A percentile compares a stretch with the other conserved stretches of the same genome.
phyloP scores from a whole-genome alignment of 345 rosid genomes.

The Psidium guajava region DNA sequence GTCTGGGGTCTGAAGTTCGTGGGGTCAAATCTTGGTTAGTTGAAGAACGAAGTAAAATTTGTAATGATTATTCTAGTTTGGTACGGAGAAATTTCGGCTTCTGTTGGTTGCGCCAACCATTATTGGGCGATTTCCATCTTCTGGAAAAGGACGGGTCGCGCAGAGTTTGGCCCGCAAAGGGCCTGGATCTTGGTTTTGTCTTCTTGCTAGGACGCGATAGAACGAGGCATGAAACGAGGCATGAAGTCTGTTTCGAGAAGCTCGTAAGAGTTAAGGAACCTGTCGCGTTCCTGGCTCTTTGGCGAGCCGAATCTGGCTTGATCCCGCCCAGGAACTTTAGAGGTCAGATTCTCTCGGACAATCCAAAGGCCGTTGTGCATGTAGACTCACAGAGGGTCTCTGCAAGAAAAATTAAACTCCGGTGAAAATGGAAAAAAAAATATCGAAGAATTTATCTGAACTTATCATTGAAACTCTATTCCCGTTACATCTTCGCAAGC shows the following conservation, averaged over 20 bases:
- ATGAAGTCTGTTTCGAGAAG: neutral
- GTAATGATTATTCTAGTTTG: neutral
- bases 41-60: neutral
- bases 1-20: neutral
- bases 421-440: too few relatives aligned
- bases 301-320: neutral
- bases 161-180: neutral
- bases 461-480: too few relatives aligned
- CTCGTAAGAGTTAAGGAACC: neutral
- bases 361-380: too few relatives aligned
- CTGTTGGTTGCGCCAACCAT: neutral
- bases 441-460: too few relatives aligned
- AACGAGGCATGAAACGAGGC: neutral
- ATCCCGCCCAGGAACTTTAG: too few relatives aligned
- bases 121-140: neutral
- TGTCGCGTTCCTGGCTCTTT: neutral
- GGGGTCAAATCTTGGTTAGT: neutral
- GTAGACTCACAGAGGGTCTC: too few relatives aligned
- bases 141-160: neutral
- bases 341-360: too few relatives aligned
- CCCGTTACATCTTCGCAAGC: too few relatives aligned
- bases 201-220: neutral
- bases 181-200: neutral
- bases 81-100: neutral
- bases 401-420: too few relatives aligned